Percentiles rank a stretch among this genome's conserved stretches.
These are phyloP conservation scores for Phialemoniopsis sp. DNA, from an alignment of 2,329 filamentous ascomycete genomes.

Conservation along the genomic window DNA sequence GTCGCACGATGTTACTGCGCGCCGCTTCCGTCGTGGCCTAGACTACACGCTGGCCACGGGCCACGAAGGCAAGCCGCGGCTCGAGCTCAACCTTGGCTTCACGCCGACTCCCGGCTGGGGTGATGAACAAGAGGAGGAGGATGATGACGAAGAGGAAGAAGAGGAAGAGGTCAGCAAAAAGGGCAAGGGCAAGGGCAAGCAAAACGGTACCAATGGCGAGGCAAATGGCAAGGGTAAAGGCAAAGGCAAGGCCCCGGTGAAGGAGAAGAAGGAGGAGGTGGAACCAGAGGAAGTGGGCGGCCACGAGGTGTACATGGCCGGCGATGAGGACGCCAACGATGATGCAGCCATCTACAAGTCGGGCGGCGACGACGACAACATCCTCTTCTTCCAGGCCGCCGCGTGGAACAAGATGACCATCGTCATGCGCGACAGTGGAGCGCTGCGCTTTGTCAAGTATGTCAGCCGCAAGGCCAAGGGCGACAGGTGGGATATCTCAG, in stretches of 20 bases:
- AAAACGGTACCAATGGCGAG: constrained; percentile 22
- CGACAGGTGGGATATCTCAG: constrained; percentile 89
- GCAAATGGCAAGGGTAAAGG: constrained; percentile 18
- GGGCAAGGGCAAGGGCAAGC: constrained; percentile 23
- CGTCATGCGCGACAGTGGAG: constrained; percentile 81
- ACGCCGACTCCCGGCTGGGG: constrained; percentile 87
- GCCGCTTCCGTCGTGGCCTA: constrained; percentile 78
- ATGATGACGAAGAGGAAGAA: constrained; percentile 40
- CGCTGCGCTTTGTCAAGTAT: constrained; percentile 94
- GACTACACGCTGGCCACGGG: constrained; percentile 94
- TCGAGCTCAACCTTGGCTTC: constrained; percentile 84
- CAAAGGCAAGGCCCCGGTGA: constrained; percentile 19
- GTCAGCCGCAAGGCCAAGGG: constrained; percentile 78
- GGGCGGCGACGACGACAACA: constrained; percentile 65
- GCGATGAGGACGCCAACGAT: constrained; percentile 64
- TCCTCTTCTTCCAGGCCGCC: constrained; percentile 58
- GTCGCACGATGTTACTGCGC: constrained; percentile 73
- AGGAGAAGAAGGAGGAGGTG: constrained; percentile 15
- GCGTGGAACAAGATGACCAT: constrained; percentile 90
- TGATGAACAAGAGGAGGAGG: constrained; percentile 56
- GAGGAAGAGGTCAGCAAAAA: constrained; percentile 31
- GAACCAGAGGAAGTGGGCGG: constrained; percentile 57
- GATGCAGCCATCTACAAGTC: constrained; percentile 84
- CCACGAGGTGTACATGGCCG: constrained; percentile 91
- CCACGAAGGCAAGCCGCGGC: constrained; percentile 70